These are phyloP conservation scores for Reticulascus tulasneorum DNA, from an alignment of 2,329 filamentous ascomycete species.

Conservation along the genomic window DNA sequence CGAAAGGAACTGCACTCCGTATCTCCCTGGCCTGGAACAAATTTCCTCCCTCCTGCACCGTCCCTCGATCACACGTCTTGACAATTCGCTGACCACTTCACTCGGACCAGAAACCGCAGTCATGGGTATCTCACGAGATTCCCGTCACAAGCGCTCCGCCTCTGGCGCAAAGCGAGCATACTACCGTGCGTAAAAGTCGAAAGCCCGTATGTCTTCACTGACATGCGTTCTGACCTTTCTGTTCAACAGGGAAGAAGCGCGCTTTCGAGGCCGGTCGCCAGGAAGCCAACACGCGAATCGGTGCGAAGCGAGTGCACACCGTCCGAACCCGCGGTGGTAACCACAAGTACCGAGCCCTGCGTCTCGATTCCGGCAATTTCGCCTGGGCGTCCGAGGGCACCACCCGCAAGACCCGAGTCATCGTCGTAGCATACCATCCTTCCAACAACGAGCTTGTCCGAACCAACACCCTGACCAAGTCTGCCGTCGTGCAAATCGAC, in stretches of 20 bases:
- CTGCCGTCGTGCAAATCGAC: constrained; percentile 97
- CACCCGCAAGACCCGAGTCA: constrained; percentile 98
- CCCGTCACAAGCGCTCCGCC: constrained; percentile 99
- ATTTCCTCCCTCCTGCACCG: not conserved
- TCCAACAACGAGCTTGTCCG: constrained; percentile 99
- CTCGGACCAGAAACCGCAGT: constrained; percentile 64
- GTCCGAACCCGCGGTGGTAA: constrained; percentile 97
- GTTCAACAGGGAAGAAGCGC: constrained; percentile 78
- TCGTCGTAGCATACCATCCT: constrained; percentile 96
- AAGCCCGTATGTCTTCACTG: constrained; percentile 60
- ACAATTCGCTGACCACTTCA: constrained; percentile 19
- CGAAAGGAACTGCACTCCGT: constrained; percentile 7
- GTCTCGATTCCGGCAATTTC: constrained; percentile 98
- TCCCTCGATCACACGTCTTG: not conserved
- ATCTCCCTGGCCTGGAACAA: constrained; percentile 4
- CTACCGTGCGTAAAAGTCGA: constrained; percentile 73
- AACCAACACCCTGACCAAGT: constrained; percentile 99
- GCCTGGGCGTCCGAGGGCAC: constrained; percentile 97
- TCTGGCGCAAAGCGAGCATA: constrained; percentile 96
- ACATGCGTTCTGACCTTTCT: constrained; percentile 69
- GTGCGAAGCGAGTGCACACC: constrained; percentile 91
- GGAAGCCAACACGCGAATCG: constrained; percentile 99
- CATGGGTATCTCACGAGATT: constrained; percentile 99
- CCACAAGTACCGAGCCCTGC: constrained; percentile 99
- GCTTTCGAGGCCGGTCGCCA: constrained; percentile 99